Evolutionary conservation across 345 rosid genomes (phyloP).

Genomic region (Triadica sebifera): DNA sequence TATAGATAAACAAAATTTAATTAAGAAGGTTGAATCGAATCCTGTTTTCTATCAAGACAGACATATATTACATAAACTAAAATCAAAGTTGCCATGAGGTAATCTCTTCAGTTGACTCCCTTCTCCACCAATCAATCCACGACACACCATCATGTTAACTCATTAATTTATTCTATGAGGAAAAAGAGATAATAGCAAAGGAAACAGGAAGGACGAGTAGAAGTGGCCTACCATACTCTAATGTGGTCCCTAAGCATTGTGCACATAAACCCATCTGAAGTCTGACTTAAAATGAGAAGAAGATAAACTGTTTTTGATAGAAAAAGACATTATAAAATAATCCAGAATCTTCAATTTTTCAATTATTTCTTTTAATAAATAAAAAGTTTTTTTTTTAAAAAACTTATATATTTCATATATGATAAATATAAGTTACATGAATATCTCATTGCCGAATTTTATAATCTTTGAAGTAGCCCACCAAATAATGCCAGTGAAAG

Average conservation of each 20-base stretch:
- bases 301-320: neutral
- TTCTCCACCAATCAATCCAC: neutral
- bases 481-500: too few species aligned
- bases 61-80: too few species aligned
- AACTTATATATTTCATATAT: neutral
- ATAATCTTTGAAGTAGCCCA: conserved; percentile 6
- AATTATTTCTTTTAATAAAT: neutral
- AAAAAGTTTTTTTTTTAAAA: neutral
- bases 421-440: neutral
- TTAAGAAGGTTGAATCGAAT: too few species aligned
- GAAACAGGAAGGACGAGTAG: neutral
- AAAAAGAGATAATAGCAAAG: neutral
- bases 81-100: neutral
- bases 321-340: neutral
- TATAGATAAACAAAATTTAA: too few species aligned
- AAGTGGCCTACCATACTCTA: neutral
- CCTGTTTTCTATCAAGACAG: too few species aligned
- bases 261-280: neutral
- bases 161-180: neutral
- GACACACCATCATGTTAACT: neutral
- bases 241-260: neutral
- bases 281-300: neutral
- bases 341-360: neutral
- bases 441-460: neutral
- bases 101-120: neutral